Base-by-base conservation (phyloP, 1,139 yeast genomes). In the Scheffersomyces parashehatae region DNA sequence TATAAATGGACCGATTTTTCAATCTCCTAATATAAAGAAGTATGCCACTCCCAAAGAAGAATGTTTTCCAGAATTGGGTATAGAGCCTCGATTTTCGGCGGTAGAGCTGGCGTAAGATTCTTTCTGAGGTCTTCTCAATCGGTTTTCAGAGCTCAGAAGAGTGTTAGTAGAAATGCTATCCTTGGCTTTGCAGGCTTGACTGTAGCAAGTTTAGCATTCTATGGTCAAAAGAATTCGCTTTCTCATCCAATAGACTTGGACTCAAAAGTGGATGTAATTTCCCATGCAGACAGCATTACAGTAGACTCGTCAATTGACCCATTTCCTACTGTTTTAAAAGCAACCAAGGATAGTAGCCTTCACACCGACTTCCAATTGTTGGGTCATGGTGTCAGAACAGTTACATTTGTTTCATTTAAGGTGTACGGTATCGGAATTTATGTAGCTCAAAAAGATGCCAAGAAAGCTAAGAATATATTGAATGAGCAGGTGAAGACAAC, bases 371-470 rank as follows among this genome's bases (percentile, higher is more conserved):
- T 68, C 55, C 66, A 74, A 38, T 62, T 90, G 37, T 56, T 93
- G 10, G 98, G 97, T 0, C 76, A 79, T 45, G 98, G 98, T 0
- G 81, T 84, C 3, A 73, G 98, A 55, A 69, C 85, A 0, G 97
- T 91, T 11, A 87, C 97, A 0, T 88, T 91, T 57, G 56, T 90
- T 34, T 73, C 77, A n/a, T 82, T 91, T 68, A 88, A 84, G 55
- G 97, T 93, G 3, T 91, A 91, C 59, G 96, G 89, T 0, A 70
- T 88, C 35, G 98, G 96, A 0, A 67, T 91, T 12, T 91, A 91
- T 60, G 71, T 88, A 38, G 84, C 88, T 5, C 64, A 73, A 5
- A 73, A 75, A 0, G 96, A 89, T 56, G 52, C 74, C 5, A 52
- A 63, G 3, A 63, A 73, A 47, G 76, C 82, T 6, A 67, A 73